A percentile compares a stretch with the other conserved stretches of the same genome.
phyloP scores from a whole-genome alignment of 805 yeast species.

The Saturnispora serradocipensis region DNA sequence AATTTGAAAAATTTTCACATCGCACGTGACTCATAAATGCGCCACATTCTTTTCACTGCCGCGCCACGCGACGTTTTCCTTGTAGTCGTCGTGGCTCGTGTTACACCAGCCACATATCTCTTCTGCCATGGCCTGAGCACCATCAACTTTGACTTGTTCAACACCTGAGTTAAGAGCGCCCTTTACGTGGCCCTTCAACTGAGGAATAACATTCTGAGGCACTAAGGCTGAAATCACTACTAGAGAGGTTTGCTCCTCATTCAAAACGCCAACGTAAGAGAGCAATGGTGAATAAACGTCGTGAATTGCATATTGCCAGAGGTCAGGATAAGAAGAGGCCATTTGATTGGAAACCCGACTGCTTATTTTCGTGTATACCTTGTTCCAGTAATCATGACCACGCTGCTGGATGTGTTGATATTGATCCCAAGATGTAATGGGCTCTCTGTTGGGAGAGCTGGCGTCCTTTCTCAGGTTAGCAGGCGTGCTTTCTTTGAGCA shows the following conservation, averaged over 20 bases:
- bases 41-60: conserved; percentile 38
- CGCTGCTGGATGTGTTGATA: conserved; percentile 22
- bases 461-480: conserved; percentile 26
- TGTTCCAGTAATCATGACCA: conserved; percentile 64
- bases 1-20: background rate
- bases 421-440: conserved; percentile 13
- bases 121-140: conserved; percentile 53
- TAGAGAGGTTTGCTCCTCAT: conserved; percentile 63
- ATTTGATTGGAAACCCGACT: conserved; percentile 58
- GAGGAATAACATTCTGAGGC: conserved; percentile 92
- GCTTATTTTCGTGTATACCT: conserved; percentile 68
- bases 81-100: conserved; percentile 41
- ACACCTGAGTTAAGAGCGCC: conserved; percentile 83
- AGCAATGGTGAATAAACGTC: conserved; percentile 74
- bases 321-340: conserved; percentile 72
- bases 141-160: conserved; percentile 49
- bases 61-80: conserved; percentile 34
- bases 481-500: conserved; percentile 61
- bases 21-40: background rate
- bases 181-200: conserved; percentile 78
- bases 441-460: conserved; percentile 12
- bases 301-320: conserved; percentile 62
- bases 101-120: conserved; percentile 52
- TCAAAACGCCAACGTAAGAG: conserved; percentile 54
- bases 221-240: conserved; percentile 72